A percentile compares a stretch with the other conserved stretches of the same genome.
phyloP scores from a whole-genome alignment of 2,329 filamentous ascomycete species.

The Zelopaecilomyces penicillatus region DNA sequence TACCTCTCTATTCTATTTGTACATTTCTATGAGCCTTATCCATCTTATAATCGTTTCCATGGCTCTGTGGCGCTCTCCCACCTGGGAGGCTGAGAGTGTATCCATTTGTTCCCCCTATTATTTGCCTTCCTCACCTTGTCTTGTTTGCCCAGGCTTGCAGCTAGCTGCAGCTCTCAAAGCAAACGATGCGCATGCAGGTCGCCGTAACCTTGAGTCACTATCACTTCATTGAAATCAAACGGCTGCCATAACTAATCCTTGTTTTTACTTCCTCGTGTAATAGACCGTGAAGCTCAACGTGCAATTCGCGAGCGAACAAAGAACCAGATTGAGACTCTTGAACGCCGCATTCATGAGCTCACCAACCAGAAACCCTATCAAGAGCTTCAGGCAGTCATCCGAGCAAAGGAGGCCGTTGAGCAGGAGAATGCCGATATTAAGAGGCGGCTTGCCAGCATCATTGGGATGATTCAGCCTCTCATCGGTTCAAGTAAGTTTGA shows the following conservation, averaged over 20 bases:
- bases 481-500: constrained; percentile 25
- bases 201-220: constrained; percentile 6
- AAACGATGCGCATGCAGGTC: no score
- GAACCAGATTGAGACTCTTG: constrained; percentile 67
- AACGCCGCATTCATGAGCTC: constrained; percentile 64
- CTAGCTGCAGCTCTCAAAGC: no score
- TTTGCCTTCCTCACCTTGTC: neutral
- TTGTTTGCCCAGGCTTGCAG: neutral
- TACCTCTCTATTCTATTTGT: neutral
- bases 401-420: constrained; percentile 68
- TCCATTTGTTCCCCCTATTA: neutral
- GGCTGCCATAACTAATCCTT: neutral
- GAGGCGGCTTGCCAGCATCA: constrained; percentile 54
- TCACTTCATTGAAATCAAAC: neutral
- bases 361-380: constrained; percentile 75
- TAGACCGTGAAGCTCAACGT: constrained; percentile 77
- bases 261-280: constrained; percentile 5
- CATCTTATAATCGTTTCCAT: constrained; percentile 2
- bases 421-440: constrained; percentile 74
- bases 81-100: no score
- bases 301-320: constrained; percentile 78
- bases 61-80: no score
- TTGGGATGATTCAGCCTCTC: constrained; percentile 56
- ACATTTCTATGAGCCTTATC: no score
- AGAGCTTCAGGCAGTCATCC: constrained; percentile 67